Base-by-base conservation (phyloP, 495 filamentous ascomycete genomes). In the Penicillium waksmanii region DNA sequence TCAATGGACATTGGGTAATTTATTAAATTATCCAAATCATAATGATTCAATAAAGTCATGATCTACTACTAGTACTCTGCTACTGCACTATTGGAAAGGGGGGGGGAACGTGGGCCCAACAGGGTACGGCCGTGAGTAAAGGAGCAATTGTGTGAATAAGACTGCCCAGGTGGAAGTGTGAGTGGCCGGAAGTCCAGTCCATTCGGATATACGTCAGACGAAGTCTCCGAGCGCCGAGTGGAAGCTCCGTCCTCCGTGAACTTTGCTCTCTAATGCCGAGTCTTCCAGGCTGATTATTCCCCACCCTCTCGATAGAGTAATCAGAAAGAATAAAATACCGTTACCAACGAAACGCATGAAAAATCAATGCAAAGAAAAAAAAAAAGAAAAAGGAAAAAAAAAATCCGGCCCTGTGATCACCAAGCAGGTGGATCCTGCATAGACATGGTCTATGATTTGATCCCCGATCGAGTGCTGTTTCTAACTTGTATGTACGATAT, bases 161-260 rank as follows among this genome's bases (percentile, higher is more conserved):
- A 21, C 1, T 21, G 21, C 21, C 21, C 21, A 21, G 21, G 21
- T 42, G 38, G 11, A 13, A 42, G 1, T 2, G 7, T 17, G 38
- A 38, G 9, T 56, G 60, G 64, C 53, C 55, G 65, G 65, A 62
- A 67, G 11, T 60, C 23, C 42, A 53, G 40, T 64, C 64, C 64
- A 63, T 15, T 25, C 63, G 63, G 66, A 66, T 64, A 59, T 68
- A 68, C 63, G 60, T 63, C 63, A 65, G 54, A 21, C 11, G 42
- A 63, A 59, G 63, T 60, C 64, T 63, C 67, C 67, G 67, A 70
- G 51, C 53, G 43, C 62, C 58, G 63, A 61, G 33, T 27, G 51
- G 46, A 61, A 56, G 44, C 62, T 64, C 65, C 65, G 67, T 63
- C 43, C 40, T 66, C 66, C 66, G 66, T 31, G 55, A 63, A 55